A percentile compares a stretch with the other conserved stretches of the same genome.
These are phyloP conservation scores for Mycena capillaripes DNA, from an alignment of 768 basidiomycete species.

Conservation along the genomic window DNA sequence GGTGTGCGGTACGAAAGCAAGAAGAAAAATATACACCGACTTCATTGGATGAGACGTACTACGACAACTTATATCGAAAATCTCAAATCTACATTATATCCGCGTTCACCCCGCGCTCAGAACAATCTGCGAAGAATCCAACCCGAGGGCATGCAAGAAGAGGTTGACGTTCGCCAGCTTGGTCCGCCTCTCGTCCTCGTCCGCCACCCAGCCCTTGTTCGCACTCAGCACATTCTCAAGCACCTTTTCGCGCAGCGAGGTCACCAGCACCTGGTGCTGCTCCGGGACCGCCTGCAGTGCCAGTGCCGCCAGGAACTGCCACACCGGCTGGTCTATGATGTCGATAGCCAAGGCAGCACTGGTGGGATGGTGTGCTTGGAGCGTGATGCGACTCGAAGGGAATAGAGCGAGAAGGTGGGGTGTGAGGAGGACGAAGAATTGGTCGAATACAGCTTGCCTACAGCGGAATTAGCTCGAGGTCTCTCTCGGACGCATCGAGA, in stretches of 20 bases:
- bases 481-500: background rate
- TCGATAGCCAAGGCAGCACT: slow-evolving; percentile 60
- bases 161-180: slow-evolving; percentile 95
- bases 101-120: slow-evolving; percentile 38
- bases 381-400: slow-evolving; percentile 85
- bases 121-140: slow-evolving; percentile 54
- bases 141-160: slow-evolving; percentile 84
- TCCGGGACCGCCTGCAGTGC: slow-evolving; percentile 87
- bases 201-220: slow-evolving; percentile 78
- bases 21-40: too few relatives aligned
- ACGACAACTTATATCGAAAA: too few relatives aligned
- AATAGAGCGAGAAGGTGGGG: slow-evolving; percentile 87
- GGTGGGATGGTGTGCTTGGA: slow-evolving; percentile 49
- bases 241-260: slow-evolving; percentile 91
- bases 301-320: slow-evolving; percentile 93
- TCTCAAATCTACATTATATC: too few relatives aligned
- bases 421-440: slow-evolving; percentile 84
- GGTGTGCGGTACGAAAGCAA: too few relatives aligned
- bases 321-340: slow-evolving; percentile 89
- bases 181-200: slow-evolving; percentile 80
- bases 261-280: slow-evolving; percentile 92
- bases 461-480: slow-evolving; percentile 4
- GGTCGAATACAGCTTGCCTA: slow-evolving; percentile 92
- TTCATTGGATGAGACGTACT: too few relatives aligned
- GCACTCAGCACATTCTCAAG: slow-evolving; percentile 89